phyloP scores from a whole-genome alignment of 169 alveolate species.

The Ichthyophthirius multifiliis region DNA sequence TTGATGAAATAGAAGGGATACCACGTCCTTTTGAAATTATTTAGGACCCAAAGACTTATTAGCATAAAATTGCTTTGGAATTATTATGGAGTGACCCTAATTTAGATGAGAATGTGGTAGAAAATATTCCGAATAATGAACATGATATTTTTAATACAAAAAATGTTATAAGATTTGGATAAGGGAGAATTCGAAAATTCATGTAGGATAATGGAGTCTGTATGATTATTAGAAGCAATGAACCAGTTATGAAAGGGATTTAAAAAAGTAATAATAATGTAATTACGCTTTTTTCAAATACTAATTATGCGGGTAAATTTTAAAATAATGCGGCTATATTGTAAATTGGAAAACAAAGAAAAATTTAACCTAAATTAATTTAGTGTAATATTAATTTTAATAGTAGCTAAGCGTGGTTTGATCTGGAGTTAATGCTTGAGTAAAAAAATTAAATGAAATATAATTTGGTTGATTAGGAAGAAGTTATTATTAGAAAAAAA shows the following conservation, averaged over 20 bases:
- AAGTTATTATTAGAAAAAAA: conserved; percentile 60
- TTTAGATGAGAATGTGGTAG: conserved; percentile 20
- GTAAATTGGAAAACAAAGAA: conserved; percentile 92
- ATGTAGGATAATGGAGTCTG: conserved; percentile 78
- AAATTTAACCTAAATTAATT: conserved; percentile 97
- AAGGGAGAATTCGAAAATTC: conserved; percentile 72
- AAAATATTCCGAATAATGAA: no score
- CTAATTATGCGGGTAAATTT: conserved; percentile 98
- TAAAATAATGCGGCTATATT: conserved; percentile 98
- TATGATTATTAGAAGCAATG: conserved; percentile 96
- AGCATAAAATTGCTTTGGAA: conserved; percentile 34
- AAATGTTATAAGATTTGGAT: conserved; percentile 25
- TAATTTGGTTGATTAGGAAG: conserved; percentile 42
- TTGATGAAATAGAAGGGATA: conserved; percentile 90
- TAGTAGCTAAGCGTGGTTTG: conserved; percentile 53
- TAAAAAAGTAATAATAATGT: conserved; percentile 98
- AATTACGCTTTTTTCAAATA: conserved; percentile 95
- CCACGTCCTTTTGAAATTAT: conserved; percentile 93
- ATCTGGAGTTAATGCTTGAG: conserved; percentile 5
- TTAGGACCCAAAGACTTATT: conserved; percentile 76
- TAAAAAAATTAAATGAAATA: neutral
- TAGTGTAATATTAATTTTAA: conserved; percentile 85
- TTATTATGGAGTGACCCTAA: conserved; percentile 40
- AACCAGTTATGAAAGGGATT: conserved; percentile 98
- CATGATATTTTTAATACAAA: conserved; percentile 30